Evolutionary conservation across 2,329 filamentous ascomycete genomes (phyloP).

Genomic region (Fonsecaea pedrosoi): DNA sequence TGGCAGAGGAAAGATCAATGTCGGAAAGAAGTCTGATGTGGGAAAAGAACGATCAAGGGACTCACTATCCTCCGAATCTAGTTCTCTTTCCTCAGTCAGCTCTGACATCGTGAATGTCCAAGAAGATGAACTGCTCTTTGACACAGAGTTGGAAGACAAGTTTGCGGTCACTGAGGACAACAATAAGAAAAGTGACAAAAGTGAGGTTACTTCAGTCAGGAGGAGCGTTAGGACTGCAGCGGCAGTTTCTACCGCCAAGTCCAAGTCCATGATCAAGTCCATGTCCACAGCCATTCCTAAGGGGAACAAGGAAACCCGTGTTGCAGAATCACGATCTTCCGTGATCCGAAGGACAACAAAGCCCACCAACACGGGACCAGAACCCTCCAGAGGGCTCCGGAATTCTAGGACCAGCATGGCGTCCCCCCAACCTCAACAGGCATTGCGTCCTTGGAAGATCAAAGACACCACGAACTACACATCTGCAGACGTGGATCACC

Average conservation of each 20-base stretch:
- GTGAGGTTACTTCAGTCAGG: conserved; percentile 2
- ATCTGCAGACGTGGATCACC: conserved; percentile 14
- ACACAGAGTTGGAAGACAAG: not conserved
- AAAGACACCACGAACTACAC: conserved; percentile 5
- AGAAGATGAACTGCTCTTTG: not conserved
- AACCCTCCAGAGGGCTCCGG: not conserved
- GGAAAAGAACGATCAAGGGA: not conserved
- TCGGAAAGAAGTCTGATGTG: not conserved
- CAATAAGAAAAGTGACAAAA: conserved; percentile 7
- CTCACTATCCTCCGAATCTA: not conserved
- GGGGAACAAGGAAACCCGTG: not conserved
- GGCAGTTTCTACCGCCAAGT: not conserved
- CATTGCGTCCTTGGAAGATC: conserved; percentile 6
- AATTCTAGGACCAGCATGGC: not conserved
- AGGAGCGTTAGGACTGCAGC: conserved; percentile 4
- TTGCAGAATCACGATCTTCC: not conserved
- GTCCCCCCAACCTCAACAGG: not conserved
- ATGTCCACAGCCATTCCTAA: not conserved
- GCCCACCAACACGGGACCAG: not conserved
- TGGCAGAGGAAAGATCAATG: not conserved
- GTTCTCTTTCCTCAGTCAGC: not conserved
- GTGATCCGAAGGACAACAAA: too few species aligned
- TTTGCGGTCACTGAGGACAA: not conserved
- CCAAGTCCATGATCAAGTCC: not conserved
- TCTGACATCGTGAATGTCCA: too few species aligned